A percentile compares a stretch with the other conserved stretches of the same genome.
These are phyloP conservation scores for Acanthamoeba lugdunensis DNA, from an alignment of 208 protist species.

Conservation along the genomic window DNA sequence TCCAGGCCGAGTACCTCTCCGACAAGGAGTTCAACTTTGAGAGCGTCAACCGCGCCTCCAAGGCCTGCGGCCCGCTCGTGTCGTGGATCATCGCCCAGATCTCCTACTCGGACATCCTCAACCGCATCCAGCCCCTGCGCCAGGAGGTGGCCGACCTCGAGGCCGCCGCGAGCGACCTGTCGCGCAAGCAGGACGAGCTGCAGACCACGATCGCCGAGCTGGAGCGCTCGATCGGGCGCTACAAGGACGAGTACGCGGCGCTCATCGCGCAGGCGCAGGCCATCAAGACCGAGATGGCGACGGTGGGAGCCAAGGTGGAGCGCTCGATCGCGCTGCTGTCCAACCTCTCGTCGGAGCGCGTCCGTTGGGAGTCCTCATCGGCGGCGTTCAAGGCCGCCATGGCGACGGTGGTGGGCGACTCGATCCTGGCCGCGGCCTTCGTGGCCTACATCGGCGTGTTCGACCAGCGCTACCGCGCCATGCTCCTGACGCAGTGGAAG, in stretches of 20 bases:
- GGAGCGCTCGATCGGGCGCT: slow-evolving; percentile 89
- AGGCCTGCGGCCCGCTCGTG: slow-evolving; percentile 96
- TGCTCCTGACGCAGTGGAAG: slow-evolving; percentile 92
- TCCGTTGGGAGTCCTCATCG: slow-evolving; percentile 94
- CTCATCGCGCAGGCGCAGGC: slow-evolving; percentile 93
- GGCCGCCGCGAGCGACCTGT: slow-evolving; percentile 87
- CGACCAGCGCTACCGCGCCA: slow-evolving; percentile 91
- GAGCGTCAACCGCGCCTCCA: slow-evolving; percentile 93
- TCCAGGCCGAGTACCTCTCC: slow-evolving; percentile 90
- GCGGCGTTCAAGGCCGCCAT: slow-evolving; percentile 91
- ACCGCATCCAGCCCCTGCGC: slow-evolving; percentile 93
- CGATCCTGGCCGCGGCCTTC: slow-evolving; percentile 94
- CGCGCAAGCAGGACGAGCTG: slow-evolving; percentile 80
- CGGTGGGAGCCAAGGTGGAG: slow-evolving; percentile 91
- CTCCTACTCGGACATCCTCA: slow-evolving; percentile 92
- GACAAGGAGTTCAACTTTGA: slow-evolving; percentile 92
- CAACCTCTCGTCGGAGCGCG: slow-evolving; percentile 93
- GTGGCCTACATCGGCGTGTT: slow-evolving; percentile 98
- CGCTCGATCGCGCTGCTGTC: slow-evolving; percentile 91
- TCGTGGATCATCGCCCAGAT: slow-evolving; percentile 96
- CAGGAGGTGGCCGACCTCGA: slow-evolving; percentile 92
- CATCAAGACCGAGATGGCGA: slow-evolving; percentile 91
- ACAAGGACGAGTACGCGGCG: slow-evolving; percentile 94
- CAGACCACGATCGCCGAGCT: slow-evolving; percentile 88
- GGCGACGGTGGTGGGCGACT: slow-evolving; percentile 95